phyloP scores from a whole-genome alignment of 257 asterid genomes.

The Scutellaria galericulata region DNA sequence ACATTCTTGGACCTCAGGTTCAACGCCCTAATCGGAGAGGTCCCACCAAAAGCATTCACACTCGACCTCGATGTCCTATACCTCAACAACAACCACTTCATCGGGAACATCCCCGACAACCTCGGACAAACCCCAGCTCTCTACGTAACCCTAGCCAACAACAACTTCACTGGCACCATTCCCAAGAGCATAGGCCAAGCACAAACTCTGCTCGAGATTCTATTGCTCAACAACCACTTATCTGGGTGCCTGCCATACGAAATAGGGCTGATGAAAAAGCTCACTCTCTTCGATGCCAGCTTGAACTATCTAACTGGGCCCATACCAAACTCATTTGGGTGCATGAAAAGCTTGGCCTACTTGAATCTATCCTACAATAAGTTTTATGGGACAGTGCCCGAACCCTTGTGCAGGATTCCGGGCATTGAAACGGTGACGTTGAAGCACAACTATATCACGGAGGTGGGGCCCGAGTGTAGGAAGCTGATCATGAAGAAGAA shows the following conservation, averaged over 20 bases:
- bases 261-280: conserved; percentile 50
- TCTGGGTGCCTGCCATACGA: conserved; percentile 72
- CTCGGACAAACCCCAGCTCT: conserved; percentile 51
- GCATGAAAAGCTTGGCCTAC: conserved; percentile 40
- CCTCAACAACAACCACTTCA: conserved; percentile 67
- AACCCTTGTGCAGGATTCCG: conserved; percentile 49
- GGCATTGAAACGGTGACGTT: conserved; percentile 38
- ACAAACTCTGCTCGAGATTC: conserved; percentile 41
- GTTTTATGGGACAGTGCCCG: conserved; percentile 68
- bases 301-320: conserved; percentile 65
- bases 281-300: conserved; percentile 56
- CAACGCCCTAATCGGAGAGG: conserved; percentile 48
- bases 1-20: conserved; percentile 70
- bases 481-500: conserved; percentile 43
- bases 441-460: conserved; percentile 55
- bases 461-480: conserved; percentile 70
- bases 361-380: conserved; percentile 48
- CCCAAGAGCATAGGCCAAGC: conserved; percentile 59
- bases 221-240: conserved; percentile 52
- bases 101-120: conserved; percentile 46
- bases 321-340: conserved; percentile 63
- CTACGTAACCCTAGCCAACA: conserved; percentile 63
- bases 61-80: conserved; percentile 67
- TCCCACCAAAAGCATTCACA: conserved; percentile 50
- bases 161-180: conserved; percentile 53